These are phyloP conservation scores for Paramecium sexaurelia DNA, from an alignment of 73 alveolate genomes.

Conservation along the genomic window DNA sequence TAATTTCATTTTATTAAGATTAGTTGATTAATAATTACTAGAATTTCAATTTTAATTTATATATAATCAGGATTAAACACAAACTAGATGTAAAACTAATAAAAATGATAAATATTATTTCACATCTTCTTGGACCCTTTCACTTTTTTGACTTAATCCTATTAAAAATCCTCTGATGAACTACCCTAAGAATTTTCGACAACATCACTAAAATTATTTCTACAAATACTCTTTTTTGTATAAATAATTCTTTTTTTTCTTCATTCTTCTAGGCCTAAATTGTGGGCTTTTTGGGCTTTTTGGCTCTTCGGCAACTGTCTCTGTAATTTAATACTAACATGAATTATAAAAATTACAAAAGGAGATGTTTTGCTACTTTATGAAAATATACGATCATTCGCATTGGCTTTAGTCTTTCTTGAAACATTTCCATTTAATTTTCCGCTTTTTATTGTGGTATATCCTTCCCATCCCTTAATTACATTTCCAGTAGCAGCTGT, in stretches of 20 bases:
- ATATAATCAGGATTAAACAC: neutral
- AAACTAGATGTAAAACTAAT: neutral
- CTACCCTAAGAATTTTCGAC: neutral
- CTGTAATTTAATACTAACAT: neutral
- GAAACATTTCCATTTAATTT: neutral
- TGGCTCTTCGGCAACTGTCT: neutral
- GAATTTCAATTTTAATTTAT: neutral
- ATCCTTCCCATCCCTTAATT: conserved; percentile 35
- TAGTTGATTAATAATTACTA: neutral
- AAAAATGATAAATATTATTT: neutral
- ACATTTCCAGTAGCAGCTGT: conserved; percentile 41
- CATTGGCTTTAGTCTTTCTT: neutral
- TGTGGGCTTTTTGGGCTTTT: neutral
- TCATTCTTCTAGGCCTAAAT: conserved; percentile 37
- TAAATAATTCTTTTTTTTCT: conserved; percentile 11
- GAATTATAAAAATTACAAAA: neutral
- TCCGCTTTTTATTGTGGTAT: neutral
- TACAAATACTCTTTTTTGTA: neutral
- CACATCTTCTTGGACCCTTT: conserved; percentile 47
- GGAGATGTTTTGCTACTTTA: conserved; percentile 16
- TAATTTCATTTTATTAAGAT: too few relatives aligned
- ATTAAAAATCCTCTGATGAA: conserved; percentile 10
- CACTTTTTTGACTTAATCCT: neutral
- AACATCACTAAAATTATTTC: neutral
- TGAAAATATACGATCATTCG: conserved; percentile 6